These are phyloP conservation scores for Oryza glaberrima DNA, from an alignment of 176 grass and related monocot genomes.

Conservation along the genomic window DNA sequence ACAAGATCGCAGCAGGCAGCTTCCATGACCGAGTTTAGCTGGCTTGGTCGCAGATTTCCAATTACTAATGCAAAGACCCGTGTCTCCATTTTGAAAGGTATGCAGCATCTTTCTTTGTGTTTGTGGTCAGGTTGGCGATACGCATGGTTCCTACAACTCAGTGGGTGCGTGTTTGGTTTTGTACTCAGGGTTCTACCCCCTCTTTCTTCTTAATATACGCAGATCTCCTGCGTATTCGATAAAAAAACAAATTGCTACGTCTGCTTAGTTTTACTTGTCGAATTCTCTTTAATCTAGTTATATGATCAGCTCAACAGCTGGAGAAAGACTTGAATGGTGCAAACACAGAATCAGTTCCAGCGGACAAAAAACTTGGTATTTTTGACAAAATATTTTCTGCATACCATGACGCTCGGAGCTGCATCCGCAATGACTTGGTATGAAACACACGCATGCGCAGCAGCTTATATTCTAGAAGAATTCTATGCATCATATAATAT, in stretches of 20 bases:
- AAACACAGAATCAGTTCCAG: conserved; percentile 64
- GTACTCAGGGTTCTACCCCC: no score
- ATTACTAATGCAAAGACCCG: conserved; percentile 95
- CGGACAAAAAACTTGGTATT: conserved; percentile 90
- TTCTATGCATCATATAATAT: neutral
- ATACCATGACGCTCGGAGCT: conserved; percentile 95
- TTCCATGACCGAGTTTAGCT: conserved; percentile 93
- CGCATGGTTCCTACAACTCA: no score
- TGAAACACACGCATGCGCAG: neutral
- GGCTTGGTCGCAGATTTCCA: conserved; percentile 89
- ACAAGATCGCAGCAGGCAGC: conserved; percentile 93
- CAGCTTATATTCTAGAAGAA: conserved; percentile 14
- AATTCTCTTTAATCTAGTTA: conserved; percentile 52
- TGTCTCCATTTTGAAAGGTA: conserved; percentile 97
- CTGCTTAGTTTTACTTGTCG: conserved; percentile 34
- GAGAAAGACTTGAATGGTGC: conserved; percentile 79
- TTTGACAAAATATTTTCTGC: conserved; percentile 99
- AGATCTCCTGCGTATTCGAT: no score
- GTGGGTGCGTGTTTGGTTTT: no score
- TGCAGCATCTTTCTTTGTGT: neutral
- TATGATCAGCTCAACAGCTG: conserved; percentile 97
- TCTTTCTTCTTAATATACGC: no score
- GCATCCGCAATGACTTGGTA: conserved; percentile 99
- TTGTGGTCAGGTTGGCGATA: no score
- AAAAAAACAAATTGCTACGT: neutral